Evolutionary conservation across 1,284 basidiomycete species (phyloP), one percentile per base, ranked within the genome.

Genomic region (Sporisorium exsertum): DNA sequence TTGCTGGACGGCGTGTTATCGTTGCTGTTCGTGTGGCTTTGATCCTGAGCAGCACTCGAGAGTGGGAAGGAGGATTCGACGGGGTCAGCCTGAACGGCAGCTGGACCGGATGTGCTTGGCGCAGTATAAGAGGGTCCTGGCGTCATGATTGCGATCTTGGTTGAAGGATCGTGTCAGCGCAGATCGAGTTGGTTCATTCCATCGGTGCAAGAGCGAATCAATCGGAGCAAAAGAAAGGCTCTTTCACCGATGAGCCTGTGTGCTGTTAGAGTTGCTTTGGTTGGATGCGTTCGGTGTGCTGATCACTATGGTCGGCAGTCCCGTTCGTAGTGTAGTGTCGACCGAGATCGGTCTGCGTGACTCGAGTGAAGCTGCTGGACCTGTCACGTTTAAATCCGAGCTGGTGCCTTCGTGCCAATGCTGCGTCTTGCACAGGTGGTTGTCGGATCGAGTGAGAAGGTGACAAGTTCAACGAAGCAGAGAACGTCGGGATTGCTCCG

Each of bases 81-180:
- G 6, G 58, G 18, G 20, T 43, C 26, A 1, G 63, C 22, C 27
- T 61, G 56, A 7, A 47, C 26, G 0, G 53, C 47, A 33, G 63
- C 51, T 18, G 59, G 12, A 12, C 22, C 55, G 26, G 59, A 54
- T 10, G 58, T 57, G 35, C 59, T 53, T 8, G 72, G 72, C 59
- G 67, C 51, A 33, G 54, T 67, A 35, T 66, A 77, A n/a, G 75
- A 77, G 12, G 75, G 75, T 22, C 71, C 75, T 2, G 75, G 75
- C 16, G 75, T 73, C 75, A 77, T 77, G 54, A 16, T 52, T 43
- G 16, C 40, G n/a, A 27, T 10, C 7, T 5, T 15, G 16, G 16
- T 6, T 55, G 53, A 8, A 29, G 16, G 24, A 35, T 18, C 37
- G 29, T 52, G 13, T 53, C 33, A 58, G 35, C 50, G 43, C 35